Conservation (phyloP, 2,329 filamentous ascomycete species). For the Colletotrichum sp. region DNA sequence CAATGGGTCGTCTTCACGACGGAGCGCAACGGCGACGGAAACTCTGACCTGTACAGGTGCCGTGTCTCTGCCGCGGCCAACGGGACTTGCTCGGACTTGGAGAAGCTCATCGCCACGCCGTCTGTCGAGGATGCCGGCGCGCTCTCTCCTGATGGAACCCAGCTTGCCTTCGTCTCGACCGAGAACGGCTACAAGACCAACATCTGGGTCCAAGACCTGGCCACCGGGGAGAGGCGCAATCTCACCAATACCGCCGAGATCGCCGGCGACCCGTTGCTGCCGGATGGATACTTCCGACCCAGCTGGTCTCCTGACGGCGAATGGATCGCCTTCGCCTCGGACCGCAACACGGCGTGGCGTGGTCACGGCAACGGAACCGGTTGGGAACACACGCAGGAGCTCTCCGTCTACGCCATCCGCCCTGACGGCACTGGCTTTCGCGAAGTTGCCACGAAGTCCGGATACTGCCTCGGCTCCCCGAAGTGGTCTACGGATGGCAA, state of each 20-base stretch:
- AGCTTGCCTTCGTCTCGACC: conserved; percentile 5
- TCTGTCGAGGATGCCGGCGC: conserved; percentile 6
- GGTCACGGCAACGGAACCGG: conserved; percentile 7
- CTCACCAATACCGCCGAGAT: conserved; percentile 6
- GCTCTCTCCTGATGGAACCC: background rate
- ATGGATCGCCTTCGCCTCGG: conserved; percentile 8
- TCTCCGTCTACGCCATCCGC: conserved; percentile 5
- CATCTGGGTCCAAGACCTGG: conserved; percentile 3
- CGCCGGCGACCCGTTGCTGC: background rate
- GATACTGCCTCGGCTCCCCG: conserved; percentile 9
- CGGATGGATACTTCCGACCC: conserved; percentile 2
- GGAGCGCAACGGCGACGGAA: conserved; percentile 12
- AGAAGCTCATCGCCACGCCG: conserved; percentile 5
- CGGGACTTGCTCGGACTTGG: background rate
- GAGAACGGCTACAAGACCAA: conserved; percentile 9
- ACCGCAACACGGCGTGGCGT: conserved; percentile 8
- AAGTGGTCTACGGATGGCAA: conserved; percentile 1
- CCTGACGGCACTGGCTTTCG: conserved; percentile 5
- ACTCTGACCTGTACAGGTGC: conserved; percentile 11
- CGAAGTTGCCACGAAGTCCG: background rate
- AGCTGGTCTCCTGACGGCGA: conserved; percentile 12
- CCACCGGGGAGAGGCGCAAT: background rate
- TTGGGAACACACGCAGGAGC: conserved; percentile 9
- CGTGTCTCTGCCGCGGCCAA: background rate
- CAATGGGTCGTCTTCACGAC: conserved; percentile 2